These are phyloP conservation scores for Herpetomonas tarakana DNA, from an alignment of 208 protist genomes.

Conservation along the genomic window DNA sequence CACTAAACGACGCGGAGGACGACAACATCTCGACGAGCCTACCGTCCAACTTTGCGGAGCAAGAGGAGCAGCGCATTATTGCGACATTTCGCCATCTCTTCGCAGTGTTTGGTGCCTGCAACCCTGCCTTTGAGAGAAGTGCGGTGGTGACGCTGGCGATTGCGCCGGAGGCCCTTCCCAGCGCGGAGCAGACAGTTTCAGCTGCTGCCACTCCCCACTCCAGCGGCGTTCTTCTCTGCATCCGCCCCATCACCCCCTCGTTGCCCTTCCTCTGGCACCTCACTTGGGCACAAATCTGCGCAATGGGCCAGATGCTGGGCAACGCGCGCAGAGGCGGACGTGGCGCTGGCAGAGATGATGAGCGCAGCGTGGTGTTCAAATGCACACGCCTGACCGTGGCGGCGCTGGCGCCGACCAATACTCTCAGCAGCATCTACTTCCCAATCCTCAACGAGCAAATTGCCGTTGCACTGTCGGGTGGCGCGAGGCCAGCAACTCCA, in stretches of 20 bases:
- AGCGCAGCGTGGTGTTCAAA: slow-evolving; percentile 26
- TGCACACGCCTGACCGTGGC: slow-evolving; percentile 14
- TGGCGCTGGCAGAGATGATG: no score
- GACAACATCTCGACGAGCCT: not conserved
- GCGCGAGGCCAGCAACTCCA: not conserved
- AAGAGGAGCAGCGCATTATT: slow-evolving; percentile 5
- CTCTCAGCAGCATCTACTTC: slow-evolving; percentile 23
- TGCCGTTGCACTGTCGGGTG: not conserved
- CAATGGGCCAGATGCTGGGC: slow-evolving; percentile 29
- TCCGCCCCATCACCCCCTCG: slow-evolving; percentile 25
- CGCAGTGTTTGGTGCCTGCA: not conserved
- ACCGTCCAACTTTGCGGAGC: not conserved
- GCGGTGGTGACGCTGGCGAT: slow-evolving; percentile 27
- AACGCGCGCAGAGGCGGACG: not conserved
- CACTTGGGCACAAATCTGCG: slow-evolving; percentile 39
- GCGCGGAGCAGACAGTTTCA: not conserved
- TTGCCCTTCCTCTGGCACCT: slow-evolving; percentile 43
- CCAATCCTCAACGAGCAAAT: slow-evolving; percentile 22
- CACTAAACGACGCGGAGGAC: not conserved
- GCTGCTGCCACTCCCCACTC: slow-evolving; percentile 1
- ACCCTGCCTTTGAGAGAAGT: slow-evolving; percentile 6
- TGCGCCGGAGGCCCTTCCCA: slow-evolving; percentile 1
- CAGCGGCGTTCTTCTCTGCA: slow-evolving; percentile 25
- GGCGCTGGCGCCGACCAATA: slow-evolving; percentile 26
- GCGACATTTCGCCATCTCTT: slow-evolving; percentile 6